Evolutionary conservation across 805 yeast species (phyloP).

Genomic region (Suhomyces prunicola): DNA sequence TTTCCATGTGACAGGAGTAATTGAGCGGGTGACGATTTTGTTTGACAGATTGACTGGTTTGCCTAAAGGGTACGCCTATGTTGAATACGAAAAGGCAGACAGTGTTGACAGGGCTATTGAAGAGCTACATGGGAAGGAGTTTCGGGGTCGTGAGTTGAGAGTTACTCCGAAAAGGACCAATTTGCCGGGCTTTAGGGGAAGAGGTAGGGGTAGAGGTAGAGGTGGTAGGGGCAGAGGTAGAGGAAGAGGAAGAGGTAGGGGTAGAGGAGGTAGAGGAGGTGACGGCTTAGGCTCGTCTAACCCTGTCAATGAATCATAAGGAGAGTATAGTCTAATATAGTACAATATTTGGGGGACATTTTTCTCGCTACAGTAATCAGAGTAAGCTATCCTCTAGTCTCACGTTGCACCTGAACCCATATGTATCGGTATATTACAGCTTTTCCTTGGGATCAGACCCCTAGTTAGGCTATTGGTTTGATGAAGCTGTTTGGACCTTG

Average conservation of each 20-base stretch:
- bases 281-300: background rate
- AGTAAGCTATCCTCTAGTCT: no score
- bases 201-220: conserved; percentile 18
- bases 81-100: conserved; percentile 48
- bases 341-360: background rate
- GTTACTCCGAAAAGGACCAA: conserved; percentile 55
- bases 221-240: conserved; percentile 23
- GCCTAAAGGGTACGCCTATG: conserved; percentile 61
- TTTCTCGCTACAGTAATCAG: no score
- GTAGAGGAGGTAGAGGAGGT: conserved; percentile 18
- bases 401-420: background rate
- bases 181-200: conserved; percentile 42
- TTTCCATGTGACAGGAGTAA: conserved; percentile 43
- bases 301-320: background rate
- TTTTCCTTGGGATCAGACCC: background rate
- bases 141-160: conserved; percentile 46
- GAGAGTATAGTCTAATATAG: background rate
- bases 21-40: conserved; percentile 52
- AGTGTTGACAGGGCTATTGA: conserved; percentile 47
- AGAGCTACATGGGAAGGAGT: conserved; percentile 36
- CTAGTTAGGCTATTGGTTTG: background rate
- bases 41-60: conserved; percentile 43
- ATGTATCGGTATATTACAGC: no score
- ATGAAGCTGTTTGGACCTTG: background rate
- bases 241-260: conserved; percentile 34